Evolutionary conservation across 2,329 filamentous ascomycete species (phyloP), one percentile per base, ranked within the genome.

Genomic region (Clarireedia hainanense): DNA sequence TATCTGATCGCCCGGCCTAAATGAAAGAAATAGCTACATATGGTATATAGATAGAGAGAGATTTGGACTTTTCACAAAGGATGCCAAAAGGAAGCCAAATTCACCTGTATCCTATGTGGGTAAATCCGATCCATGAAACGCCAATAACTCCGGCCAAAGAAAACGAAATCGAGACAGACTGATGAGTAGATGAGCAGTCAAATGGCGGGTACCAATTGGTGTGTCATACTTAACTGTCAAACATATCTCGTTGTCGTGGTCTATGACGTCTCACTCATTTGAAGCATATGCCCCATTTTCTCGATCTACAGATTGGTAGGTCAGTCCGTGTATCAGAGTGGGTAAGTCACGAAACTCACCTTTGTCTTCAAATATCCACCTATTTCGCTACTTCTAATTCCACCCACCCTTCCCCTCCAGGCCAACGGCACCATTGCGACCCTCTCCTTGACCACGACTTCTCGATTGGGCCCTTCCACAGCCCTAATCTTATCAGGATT

Each of bases 401-500:
- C 94, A 42, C 85, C 85, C 39, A 84, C 85, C 23, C 56, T 58
- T 64, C 88, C 89, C 68, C 88, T 88, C 94, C 94, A 99, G 9
- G 90, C 91, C 58, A 97, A 70, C 3, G 94, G 94, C 57, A 99
- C 85, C 94, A 99, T 99, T 1, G 91, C 86, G 12, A 99, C 91
- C 47, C 94, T 76, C 72, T 97, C 92, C 62, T 80, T 88, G 2
- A 99, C 94, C 7, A 87, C 79, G 12, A 99, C 79, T 73, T 99
- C 92, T 10, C 91, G 77, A 62, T 89, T 89, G 0, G 91, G 91
- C 0, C 94, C 94, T 70, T 99, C 94, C 0, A 99, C 88, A 0
- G 94, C 94, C 15, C 90, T 79, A 43, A 99, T 89, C 75, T 99
- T 99, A 65, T 99, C 94, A 0, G 94, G 94, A 66, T 99, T 99